Evolutionary conservation across 768 basidiomycete genomes (phyloP).

Genomic region (Amanita jacksonii): DNA sequence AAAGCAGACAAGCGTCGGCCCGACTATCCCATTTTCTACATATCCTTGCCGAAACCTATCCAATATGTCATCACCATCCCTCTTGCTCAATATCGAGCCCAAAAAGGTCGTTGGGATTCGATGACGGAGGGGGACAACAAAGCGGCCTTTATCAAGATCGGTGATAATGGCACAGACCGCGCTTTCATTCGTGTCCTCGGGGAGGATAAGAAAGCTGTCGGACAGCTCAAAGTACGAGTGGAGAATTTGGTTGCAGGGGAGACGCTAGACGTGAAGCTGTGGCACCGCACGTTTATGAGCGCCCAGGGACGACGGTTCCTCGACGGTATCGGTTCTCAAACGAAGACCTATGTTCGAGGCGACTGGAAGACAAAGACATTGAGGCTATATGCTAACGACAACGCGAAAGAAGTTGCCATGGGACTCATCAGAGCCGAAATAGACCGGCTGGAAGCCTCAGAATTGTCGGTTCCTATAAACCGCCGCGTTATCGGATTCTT

Average conservation of each 20-base stretch:
- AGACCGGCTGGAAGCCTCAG: slow-evolving; percentile 33
- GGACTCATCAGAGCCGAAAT: slow-evolving; percentile 38
- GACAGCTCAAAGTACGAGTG: slow-evolving; percentile 50
- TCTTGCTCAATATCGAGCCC: slow-evolving; percentile 38
- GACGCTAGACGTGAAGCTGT: slow-evolving; percentile 32
- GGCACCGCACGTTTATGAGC: slow-evolving; percentile 37
- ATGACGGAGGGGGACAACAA: slow-evolving; percentile 27
- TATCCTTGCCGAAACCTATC: slow-evolving; percentile 38
- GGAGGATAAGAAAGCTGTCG: slow-evolving; percentile 42
- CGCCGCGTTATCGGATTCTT: slow-evolving; percentile 38
- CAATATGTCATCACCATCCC: slow-evolving; percentile 42
- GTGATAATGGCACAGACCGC: slow-evolving; percentile 10
- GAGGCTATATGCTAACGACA: slow-evolving; percentile 35
- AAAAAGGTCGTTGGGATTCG: slow-evolving; percentile 39
- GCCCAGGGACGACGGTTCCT: slow-evolving; percentile 25
- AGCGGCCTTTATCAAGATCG: slow-evolving; percentile 24
- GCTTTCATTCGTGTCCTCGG: slow-evolving; percentile 41
- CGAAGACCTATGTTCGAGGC: slow-evolving; percentile 32
- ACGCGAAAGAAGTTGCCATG: slow-evolving; percentile 31
- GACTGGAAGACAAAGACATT: slow-evolving; percentile 38
- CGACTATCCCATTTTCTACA: slow-evolving; percentile 25
- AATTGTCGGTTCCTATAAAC: slow-evolving; percentile 30
- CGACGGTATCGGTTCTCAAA: slow-evolving; percentile 21
- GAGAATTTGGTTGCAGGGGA: slow-evolving; percentile 46
- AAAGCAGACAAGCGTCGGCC: slow-evolving; percentile 18